Conservation (phyloP, 345 rosid species). For the Bruguiera sexangula region DNA sequence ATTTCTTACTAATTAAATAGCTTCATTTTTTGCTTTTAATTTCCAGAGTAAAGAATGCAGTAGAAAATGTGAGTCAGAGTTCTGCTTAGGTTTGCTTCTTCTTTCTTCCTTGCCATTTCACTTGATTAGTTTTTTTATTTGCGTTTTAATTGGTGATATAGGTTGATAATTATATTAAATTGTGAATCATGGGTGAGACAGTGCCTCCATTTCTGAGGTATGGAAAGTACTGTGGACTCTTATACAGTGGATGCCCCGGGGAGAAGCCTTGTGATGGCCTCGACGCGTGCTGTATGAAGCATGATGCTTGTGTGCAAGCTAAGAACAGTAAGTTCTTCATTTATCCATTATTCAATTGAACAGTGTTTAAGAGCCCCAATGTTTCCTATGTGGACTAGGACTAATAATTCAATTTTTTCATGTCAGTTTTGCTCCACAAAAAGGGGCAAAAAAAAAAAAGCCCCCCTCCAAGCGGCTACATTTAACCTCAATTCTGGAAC, state of each 20-base stretch:
- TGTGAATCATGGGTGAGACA: conserved; percentile 12
- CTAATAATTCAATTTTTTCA: no score
- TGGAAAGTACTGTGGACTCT: conserved; percentile 79
- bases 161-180: not conserved
- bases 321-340: conserved; percentile 45
- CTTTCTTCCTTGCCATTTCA: not conserved
- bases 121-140: not conserved
- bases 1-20: not conserved
- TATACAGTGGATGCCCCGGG: conserved; percentile 91
- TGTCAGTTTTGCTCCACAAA: no score
- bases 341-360: not conserved
- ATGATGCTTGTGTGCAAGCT: conserved; percentile 76
- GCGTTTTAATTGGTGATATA: not conserved
- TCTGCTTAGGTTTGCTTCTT: conserved; percentile 54
- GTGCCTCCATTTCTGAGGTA: conserved; percentile 91
- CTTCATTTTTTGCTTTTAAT: not conserved
- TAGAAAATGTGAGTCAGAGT: conserved; percentile 78
- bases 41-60: conserved; percentile 76
- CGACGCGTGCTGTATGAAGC: conserved; percentile 94
- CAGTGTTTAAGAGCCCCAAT: no score
- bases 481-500: no score
- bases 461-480: no score
- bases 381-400: no score
- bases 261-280: conserved; percentile 92
- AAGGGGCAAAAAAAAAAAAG: no score